Percentiles rank a stretch among this genome's conserved stretches.
These are phyloP conservation scores for Kuraishia ogatae DNA, from an alignment of 805 yeast genomes.

Conservation along the genomic window DNA sequence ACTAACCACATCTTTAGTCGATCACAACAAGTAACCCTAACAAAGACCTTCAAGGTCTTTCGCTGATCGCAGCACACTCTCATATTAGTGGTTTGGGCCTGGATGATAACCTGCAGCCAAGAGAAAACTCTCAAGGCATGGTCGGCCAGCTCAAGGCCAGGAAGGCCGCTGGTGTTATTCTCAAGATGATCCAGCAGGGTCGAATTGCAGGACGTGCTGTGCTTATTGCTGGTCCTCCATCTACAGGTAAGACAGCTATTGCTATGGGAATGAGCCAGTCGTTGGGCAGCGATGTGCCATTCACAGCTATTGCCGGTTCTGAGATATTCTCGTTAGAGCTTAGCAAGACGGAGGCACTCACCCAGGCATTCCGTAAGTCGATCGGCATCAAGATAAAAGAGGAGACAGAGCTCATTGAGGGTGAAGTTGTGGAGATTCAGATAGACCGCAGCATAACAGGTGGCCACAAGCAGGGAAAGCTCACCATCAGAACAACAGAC, in stretches of 20 bases:
- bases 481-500: constrained; percentile 94
- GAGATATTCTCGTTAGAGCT: constrained; percentile 89
- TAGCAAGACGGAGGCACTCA: constrained; percentile 91
- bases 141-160: constrained; percentile 95
- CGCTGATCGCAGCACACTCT: constrained; percentile 94
- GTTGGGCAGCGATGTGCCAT: constrained; percentile 75
- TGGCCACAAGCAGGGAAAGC: constrained; percentile 96
- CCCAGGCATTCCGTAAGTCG: constrained; percentile 93
- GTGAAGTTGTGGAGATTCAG: constrained; percentile 96
- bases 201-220: constrained; percentile 96
- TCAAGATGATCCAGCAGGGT: constrained; percentile 90
- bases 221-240: constrained; percentile 94
- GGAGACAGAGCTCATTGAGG: constrained; percentile 95
- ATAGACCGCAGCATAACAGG: constrained; percentile 91
- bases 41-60: constrained; percentile 50
- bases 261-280: constrained; percentile 88
- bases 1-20: too few relatives aligned
- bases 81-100: constrained; percentile 96
- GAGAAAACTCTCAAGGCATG: constrained; percentile 84
- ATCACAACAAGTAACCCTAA: constrained; percentile 30
- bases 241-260: constrained; percentile 97
- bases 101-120: constrained; percentile 82
- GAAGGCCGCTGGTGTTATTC: constrained; percentile 89
- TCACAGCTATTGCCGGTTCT: constrained; percentile 90
- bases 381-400: constrained; percentile 94